Conservation (phyloP, 2,329 filamentous ascomycete species). For the Colletotrichum horii region DNA sequence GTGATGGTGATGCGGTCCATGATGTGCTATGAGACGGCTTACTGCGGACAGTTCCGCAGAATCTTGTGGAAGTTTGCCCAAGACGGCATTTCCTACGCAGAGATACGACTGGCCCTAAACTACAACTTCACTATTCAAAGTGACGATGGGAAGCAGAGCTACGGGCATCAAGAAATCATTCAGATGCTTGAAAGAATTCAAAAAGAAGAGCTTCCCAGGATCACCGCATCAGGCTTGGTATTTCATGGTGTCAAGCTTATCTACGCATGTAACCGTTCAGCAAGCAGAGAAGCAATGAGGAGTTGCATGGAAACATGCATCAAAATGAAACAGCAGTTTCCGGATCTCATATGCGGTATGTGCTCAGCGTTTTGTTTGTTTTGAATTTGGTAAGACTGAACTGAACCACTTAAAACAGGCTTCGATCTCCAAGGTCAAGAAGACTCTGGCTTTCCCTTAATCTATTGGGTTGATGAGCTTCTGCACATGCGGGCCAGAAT, state of each 20-base stretch:
- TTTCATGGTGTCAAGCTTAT: too few relatives aligned
- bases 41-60: constrained; percentile 61
- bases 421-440: constrained; percentile 77
- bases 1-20: constrained; percentile 73
- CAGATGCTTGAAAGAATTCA: constrained; percentile 56
- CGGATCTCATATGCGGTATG: constrained; percentile 69
- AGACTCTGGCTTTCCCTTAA: constrained; percentile 62
- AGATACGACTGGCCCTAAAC: constrained; percentile 68
- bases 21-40: constrained; percentile 66
- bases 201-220: too few relatives aligned
- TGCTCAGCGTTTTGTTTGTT: neutral
- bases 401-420: constrained; percentile 42
- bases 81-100: constrained; percentile 74
- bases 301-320: constrained; percentile 47
- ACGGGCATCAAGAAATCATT: constrained; percentile 62
- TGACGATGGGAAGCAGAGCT: constrained; percentile 43
- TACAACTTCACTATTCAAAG: constrained; percentile 58
- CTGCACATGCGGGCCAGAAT: constrained; percentile 61
- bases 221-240: too few relatives aligned
- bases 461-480: constrained; percentile 59
- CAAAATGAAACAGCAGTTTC: constrained; percentile 60
- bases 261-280: too few relatives aligned
- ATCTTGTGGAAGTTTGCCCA: constrained; percentile 66
- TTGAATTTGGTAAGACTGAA: neutral
- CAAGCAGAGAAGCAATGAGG: too few relatives aligned